Base-by-base conservation (phyloP, 2,329 filamentous ascomycete species). In the Talaromyces sp. region DNA sequence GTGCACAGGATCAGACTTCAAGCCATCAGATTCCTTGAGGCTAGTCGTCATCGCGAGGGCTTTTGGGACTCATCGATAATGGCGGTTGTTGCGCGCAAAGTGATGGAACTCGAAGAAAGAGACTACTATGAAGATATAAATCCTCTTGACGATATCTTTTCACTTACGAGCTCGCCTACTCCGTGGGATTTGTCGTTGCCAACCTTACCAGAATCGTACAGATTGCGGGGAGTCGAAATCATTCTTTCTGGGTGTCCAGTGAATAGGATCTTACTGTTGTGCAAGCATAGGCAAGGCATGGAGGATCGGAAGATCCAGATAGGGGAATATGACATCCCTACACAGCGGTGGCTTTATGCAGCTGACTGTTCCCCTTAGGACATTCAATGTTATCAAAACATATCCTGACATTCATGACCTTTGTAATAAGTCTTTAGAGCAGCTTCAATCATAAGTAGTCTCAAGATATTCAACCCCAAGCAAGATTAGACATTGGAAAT, bases 101-200 rank as follows among this genome's bases (percentile, higher is more conserved):
- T 65, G 33, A 65, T 65, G 49, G 45, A 45, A 6, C 35, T 65
- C n/a, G 63, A 65, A 61, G 63, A 65, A 37, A 54, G 59, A 39
- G 45, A 49, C 16, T 39, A 52, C 6, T 62, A 56, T 27, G 10
- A 39, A 19, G 45, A 64, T 31, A 35, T 33, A 60, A 62, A 50
- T 47, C 35, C 35, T 58, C 35, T 39, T 24, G 52, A 58, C 19
- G 22, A 60, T 54, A 43, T 45, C 22, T 65, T 65, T 19, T 50
- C 35, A 6, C 59, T 52, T 49, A 50, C 47, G 31, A 49, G 43
- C 47, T 37, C 33, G 19, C 52, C 62, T 22, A 54, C 47, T 2
- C 27, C 13, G 5, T 49, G 31, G 49, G 60, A 62, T 39, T 31
- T 62, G 22, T 62, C 60, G 24, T 39, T 62, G 49, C 60, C 60